Evolutionary conservation across 2,329 filamentous ascomycete species (phyloP).

Genomic region (Fusarium veterinarium): DNA sequence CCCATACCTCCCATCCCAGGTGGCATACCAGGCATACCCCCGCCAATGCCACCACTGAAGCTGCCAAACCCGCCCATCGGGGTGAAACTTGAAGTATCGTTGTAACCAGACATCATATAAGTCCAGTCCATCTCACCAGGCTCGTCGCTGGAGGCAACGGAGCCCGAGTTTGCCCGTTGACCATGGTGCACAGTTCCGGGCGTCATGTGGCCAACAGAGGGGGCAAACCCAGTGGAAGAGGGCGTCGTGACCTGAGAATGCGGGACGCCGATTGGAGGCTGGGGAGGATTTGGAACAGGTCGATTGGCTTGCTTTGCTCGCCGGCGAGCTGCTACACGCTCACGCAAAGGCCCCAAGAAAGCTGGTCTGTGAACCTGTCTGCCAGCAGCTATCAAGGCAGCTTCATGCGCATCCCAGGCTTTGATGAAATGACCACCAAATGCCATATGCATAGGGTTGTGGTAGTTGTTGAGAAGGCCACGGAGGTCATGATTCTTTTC

Average conservation of each 20-base stretch:
- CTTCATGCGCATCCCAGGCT: conserved; percentile 69
- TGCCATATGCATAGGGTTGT: conserved; percentile 67
- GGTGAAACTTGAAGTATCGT: conserved; percentile 48
- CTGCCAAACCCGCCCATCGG: conserved; percentile 46
- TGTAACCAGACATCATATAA: conserved; percentile 58
- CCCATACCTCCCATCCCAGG: conserved; percentile 34
- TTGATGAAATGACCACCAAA: conserved; percentile 70
- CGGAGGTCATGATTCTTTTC: conserved; percentile 65
- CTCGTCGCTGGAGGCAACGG: conserved; percentile 45
- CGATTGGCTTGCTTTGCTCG: conserved; percentile 47
- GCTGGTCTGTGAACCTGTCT: conserved; percentile 56
- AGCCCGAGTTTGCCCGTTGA: conserved; percentile 27
- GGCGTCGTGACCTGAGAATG: conserved; percentile 36
- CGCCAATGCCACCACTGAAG: conserved; percentile 43
- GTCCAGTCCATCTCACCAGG: conserved; percentile 61
- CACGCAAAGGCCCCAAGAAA: conserved; percentile 61
- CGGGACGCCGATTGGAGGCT: conserved; percentile 43
- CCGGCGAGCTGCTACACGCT: conserved; percentile 54
- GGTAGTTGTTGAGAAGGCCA: conserved; percentile 60
- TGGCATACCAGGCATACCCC: conserved; percentile 38
- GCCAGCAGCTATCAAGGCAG: conserved; percentile 59
- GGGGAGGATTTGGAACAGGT: conserved; percentile 35
- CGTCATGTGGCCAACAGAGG: conserved; percentile 41
- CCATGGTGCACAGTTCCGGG: conserved; percentile 13
- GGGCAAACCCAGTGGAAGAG: conserved; percentile 49